These are phyloP conservation scores for Heritiera littoralis DNA, from an alignment of 345 rosid genomes.

Conservation along the genomic window DNA sequence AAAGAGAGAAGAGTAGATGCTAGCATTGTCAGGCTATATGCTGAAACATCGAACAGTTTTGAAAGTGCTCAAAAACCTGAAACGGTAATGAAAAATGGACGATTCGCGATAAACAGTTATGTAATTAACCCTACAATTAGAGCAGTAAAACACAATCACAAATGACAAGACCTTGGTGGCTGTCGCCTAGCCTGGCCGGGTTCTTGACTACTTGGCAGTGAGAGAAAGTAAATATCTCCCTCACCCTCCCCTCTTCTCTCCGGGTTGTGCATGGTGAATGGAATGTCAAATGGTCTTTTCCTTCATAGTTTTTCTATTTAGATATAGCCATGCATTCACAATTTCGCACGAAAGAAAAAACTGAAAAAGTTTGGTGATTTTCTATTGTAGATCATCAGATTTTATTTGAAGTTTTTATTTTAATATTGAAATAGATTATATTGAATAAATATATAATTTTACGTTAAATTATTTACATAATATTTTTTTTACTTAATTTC, in stretches of 20 bases:
- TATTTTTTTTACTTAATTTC: too few species aligned
- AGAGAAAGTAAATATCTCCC: not conserved
- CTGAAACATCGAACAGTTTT: not conserved
- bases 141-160: conserved; percentile 2
- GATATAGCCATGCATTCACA: not conserved
- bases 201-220: not conserved
- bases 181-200: not conserved
- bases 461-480: too few species aligned
- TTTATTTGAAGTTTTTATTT: too few species aligned
- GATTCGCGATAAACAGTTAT: conserved; percentile 8
- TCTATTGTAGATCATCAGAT: too few species aligned
- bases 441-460: too few species aligned
- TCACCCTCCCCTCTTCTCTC: not conserved
- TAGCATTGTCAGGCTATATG: not conserved
- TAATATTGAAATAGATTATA: too few species aligned
- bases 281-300: conserved; percentile 15
- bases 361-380: too few species aligned
- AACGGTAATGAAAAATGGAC: not conserved
- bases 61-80: conserved; percentile 17
- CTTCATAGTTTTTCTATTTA: not conserved
- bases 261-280: not conserved
- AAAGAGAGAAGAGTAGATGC: not conserved
- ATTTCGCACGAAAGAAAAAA: too few species aligned
- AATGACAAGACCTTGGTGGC: conserved; percentile 5
- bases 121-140: not conserved